A percentile compares a stretch with the other conserved stretches of the same genome.
Conservation (phyloP, 495 filamentous ascomycete genomes). For the Tirmania nivea region DNA sequence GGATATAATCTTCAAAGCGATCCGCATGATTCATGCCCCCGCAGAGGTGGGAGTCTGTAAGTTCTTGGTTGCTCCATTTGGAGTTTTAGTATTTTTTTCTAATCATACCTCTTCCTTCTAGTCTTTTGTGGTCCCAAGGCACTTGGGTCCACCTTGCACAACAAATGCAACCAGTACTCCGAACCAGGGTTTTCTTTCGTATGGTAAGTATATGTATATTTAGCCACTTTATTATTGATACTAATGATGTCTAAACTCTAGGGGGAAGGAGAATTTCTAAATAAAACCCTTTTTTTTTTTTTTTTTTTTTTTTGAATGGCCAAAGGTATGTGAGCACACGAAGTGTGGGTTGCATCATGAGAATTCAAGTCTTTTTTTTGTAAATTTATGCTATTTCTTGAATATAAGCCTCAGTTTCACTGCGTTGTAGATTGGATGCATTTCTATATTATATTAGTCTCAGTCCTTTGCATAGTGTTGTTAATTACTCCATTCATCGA, state of each 20-base stretch:
- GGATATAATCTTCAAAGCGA: conserved; percentile 58
- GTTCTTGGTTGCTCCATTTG: conserved; percentile 1
- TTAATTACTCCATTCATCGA: no score
- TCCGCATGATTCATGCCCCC: conserved; percentile 46
- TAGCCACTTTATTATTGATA: conserved; percentile 2
- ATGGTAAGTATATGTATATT: neutral
- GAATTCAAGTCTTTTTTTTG: no score
- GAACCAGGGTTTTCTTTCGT: conserved; percentile 33
- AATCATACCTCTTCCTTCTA: conserved; percentile 1
- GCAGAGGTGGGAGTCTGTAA: conserved; percentile 49
- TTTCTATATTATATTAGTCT: no score
- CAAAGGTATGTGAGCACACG: no score
- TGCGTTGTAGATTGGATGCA: no score
- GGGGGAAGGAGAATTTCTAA: conserved; percentile 65
- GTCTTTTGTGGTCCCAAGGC: conserved; percentile 59
- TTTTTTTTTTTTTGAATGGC: neutral
- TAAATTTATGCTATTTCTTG: no score
- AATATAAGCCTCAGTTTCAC: no score
- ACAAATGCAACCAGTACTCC: conserved; percentile 59
- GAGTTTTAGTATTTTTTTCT: neutral
- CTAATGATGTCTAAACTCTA: conserved; percentile 16
- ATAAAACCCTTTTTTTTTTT: neutral
- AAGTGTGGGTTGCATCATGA: no score
- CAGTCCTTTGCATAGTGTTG: no score
- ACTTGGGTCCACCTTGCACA: conserved; percentile 43